These are phyloP conservation scores for Monilinia aucupariae DNA, from an alignment of 2,329 filamentous ascomycete species.

Conservation along the genomic window DNA sequence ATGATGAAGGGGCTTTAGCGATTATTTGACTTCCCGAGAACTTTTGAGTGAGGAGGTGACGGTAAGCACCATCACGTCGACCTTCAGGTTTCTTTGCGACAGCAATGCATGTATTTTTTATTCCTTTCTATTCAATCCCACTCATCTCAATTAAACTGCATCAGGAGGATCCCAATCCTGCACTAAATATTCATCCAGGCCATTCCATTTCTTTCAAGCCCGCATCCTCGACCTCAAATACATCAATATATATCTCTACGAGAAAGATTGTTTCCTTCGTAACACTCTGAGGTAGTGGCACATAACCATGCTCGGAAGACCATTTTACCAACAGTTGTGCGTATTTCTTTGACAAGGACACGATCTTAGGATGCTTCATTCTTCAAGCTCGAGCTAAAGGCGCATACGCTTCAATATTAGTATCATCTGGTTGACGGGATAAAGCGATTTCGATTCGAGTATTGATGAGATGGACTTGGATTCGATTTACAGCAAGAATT, in stretches of 20 bases:
- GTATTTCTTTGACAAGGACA: conserved; percentile 61
- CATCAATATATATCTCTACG: conserved; percentile 59
- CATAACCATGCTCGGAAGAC: conserved; percentile 69
- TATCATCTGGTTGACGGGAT: conserved; percentile 60
- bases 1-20: conserved; percentile 3
- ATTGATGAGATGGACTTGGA: conserved; percentile 80
- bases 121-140: background rate
- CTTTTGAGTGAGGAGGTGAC: background rate
- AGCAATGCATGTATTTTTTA: background rate
- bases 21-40: background rate
- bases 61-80: background rate
- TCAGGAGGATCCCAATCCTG: conserved; percentile 58
- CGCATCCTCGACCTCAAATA: conserved; percentile 55
- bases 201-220: conserved; percentile 60
- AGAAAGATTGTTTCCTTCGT: conserved; percentile 56
- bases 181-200: conserved; percentile 65
- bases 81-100: background rate
- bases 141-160: conserved; percentile 27
- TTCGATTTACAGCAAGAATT: conserved; percentile 68
- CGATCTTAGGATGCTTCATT: conserved; percentile 62
- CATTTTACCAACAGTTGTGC: conserved; percentile 73
- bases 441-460: conserved; percentile 61
- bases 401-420: conserved; percentile 73
- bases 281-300: conserved; percentile 69
- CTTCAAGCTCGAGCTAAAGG: conserved; percentile 67